phyloP scores from a whole-genome alignment of 2,329 filamentous ascomycete species.

The Xylaria sp. region DNA sequence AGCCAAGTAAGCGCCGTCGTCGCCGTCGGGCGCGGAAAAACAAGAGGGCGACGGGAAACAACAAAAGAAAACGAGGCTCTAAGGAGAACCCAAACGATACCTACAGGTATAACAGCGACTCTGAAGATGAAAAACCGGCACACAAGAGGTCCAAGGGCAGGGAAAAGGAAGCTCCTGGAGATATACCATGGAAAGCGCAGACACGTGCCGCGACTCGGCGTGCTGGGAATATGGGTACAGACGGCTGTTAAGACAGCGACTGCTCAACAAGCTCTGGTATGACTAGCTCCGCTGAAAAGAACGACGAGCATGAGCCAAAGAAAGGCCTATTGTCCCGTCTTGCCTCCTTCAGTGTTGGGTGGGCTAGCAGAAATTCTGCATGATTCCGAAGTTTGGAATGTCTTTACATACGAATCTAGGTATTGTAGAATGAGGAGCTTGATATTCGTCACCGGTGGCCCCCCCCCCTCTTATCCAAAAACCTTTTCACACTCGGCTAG shows the following conservation, averaged over 20 bases:
- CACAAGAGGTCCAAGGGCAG: conserved; percentile 8
- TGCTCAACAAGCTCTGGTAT: background rate
- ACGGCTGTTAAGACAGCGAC: conserved; percentile 24
- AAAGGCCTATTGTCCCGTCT: background rate
- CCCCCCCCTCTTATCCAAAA: background rate
- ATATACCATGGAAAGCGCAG: conserved; percentile 16
- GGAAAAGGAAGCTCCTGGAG: background rate
- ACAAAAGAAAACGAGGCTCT: conserved; percentile 7
- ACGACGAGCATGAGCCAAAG: background rate
- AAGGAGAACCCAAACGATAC: conserved; percentile 1
- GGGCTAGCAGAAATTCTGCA: background rate
- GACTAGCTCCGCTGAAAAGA: background rate
- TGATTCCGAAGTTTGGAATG: background rate
- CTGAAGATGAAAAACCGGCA: conserved; percentile 10
- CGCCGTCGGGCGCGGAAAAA: conserved; percentile 5
- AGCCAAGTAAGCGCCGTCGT: background rate
- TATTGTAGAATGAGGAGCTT: background rate
- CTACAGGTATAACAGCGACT: conserved; percentile 11
- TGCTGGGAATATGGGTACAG: background rate
- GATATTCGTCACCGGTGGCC: background rate
- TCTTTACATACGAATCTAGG: background rate
- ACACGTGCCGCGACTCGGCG: conserved; percentile 22
- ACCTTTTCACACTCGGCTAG: background rate
- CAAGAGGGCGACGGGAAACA: conserved; percentile 2
- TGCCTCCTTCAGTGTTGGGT: background rate